Evolutionary conservation across 169 alveolate species (phyloP), one percentile per base, ranked within the genome.

Genomic region (Amoebophrya sp.): DNA sequence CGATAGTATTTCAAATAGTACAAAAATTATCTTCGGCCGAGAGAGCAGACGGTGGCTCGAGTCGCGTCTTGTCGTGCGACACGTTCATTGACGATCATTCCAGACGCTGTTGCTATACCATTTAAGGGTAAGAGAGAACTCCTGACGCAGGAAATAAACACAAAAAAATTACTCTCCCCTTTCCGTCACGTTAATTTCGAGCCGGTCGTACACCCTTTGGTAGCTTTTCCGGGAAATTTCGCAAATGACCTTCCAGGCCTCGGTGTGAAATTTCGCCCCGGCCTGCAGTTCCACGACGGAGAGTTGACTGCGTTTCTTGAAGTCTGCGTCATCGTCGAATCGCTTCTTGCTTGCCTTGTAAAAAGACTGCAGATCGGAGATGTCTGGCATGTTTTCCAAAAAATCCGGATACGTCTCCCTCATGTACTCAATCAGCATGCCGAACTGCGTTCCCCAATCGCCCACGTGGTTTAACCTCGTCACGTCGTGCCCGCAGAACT

Each of bases 401-500:
- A 96, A 98, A 94, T 97, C 97, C 7, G 99, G 99, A 66, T 95
- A 92, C 23, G 94, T 92, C 55, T 91, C 93, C 40, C 89, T 91
- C 93, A 91, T 91, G 90, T 91, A 91, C 89, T 91, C 93, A 25
- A 91, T 91, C 41, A 91, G 77, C 93, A 91, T 98, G 40, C 99
- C 99, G 94, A 93, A 94, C 94, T 99, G 99, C 39, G 99, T 99
- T 39, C 99, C 99, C 99, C 99, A 98, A 94, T 99, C 99, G 29
- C 99, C 99, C 39, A 98, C 95, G 94, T 98, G 99, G 91, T 98
- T 98, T n/a, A 97, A 93, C 91, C 99, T 7, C 38, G 2, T 7
- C 41, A 91, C 93, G 47, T 96, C 95, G 92, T 96, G 95, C 23
- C 98, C 98, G 54, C 95, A 90, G 93, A 96, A 97, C 93, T 97